Base-by-base conservation (phyloP, 179 eudicot species). In the Corrigiola litoralis region DNA sequence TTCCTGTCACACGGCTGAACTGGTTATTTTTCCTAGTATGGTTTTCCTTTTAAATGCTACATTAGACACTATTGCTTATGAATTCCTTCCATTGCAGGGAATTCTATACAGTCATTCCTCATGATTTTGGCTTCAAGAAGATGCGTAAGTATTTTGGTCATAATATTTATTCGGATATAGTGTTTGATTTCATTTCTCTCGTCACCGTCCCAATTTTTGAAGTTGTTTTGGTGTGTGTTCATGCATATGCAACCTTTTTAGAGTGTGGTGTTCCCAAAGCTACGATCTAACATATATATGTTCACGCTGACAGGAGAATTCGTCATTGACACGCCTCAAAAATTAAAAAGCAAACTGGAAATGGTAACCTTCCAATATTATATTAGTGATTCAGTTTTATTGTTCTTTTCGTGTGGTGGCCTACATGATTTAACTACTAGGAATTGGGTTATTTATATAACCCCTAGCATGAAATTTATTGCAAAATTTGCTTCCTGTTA, bases 311-410 rank as follows among this genome's bases (percentile, higher is more conserved):
- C 96, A 94, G 99, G 96, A 52, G 96, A 91, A 60, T 94, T 94
- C 76, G 86, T 90, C 63, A 94, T 94, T 54, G 96, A 94, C 85
- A 91, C 92, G 27, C 99, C 96, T 71, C 96, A 90, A 56, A 94
- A 91, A 80, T 69, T 94, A 54, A 91, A 94, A 79, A 67, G 65
- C 75, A 94, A 94, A 70, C 50, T 94, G 75, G 89, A 94, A 85
- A 94, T 94, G 99, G 99, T 94, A 75, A 74, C 9, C 6, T 46
- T 62, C 41, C 20, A 72, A 62, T n/a, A 20, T 31, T 29, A 6
- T 32, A 25, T 38, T 16, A 20, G 11, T 59, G 52, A 17, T 29
- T 46, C 6, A 58, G 38, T 28, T 12, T 3, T 65, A 36, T 44
- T 64, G 51, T 42, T 70, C 33, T 21, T 31, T 23, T 37, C 8